Evolutionary conservation across 768 basidiomycete species (phyloP).

Genomic region (Porphyrellus cyaneotinctus): DNA sequence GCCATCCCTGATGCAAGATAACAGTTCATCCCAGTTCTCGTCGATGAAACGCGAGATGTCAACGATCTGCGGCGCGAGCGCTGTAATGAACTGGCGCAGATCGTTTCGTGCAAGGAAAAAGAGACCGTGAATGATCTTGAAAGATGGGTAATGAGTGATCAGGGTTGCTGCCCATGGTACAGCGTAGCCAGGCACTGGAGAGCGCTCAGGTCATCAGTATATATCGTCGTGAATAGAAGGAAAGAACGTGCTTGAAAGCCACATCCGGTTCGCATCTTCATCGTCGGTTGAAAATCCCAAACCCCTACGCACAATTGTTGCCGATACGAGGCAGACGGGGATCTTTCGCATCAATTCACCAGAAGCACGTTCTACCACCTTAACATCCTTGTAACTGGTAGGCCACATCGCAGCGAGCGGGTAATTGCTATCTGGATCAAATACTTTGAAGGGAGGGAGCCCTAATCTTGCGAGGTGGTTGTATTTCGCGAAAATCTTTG

Average conservation of each 20-base stretch:
- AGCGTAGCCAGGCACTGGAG: constrained; percentile 9
- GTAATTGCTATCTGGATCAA: neutral
- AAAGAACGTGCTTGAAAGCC: neutral
- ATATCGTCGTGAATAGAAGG: neutral
- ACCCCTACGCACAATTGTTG: neutral
- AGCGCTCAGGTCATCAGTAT: neutral
- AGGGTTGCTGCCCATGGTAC: constrained; percentile 17
- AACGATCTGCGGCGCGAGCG: constrained; percentile 2
- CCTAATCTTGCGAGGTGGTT: neutral
- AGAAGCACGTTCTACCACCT: constrained; percentile 2
- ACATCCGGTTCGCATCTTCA: constrained; percentile 9
- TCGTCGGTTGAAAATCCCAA: constrained; percentile 11
- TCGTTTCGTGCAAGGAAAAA: constrained; percentile 14
- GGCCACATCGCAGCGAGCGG: neutral
- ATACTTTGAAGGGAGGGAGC: neutral
- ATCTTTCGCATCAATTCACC: constrained; percentile 8
- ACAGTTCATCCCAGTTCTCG: constrained; percentile 16
- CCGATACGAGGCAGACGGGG: constrained; percentile 1
- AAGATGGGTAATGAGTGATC: constrained; percentile 13
- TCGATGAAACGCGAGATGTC: constrained; percentile 13
- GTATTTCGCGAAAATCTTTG: constrained; percentile 14
- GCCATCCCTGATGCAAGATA: constrained; percentile 14
- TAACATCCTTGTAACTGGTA: constrained; percentile 1
- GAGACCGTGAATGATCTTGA: constrained; percentile 18
- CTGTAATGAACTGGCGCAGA: neutral